These are phyloP conservation scores for Ceratocystiopsis sp. DNA, from an alignment of 2,329 filamentous ascomycete genomes.

Conservation along the genomic window DNA sequence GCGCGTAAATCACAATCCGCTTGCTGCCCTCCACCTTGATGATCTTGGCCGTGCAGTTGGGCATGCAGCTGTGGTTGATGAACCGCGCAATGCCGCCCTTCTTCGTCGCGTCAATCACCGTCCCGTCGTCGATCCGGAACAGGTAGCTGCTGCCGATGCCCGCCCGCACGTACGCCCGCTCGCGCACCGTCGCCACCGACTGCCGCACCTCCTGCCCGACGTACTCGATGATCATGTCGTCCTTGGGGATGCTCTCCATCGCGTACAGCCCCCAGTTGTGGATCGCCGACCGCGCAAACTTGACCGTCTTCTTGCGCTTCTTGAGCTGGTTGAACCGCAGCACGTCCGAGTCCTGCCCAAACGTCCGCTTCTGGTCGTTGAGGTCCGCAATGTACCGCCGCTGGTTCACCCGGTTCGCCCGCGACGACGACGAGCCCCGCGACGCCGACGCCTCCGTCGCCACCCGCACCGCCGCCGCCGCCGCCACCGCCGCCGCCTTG, in stretches of 20 bases:
- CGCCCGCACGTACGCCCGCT: constrained; percentile 82
- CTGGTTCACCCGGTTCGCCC: constrained; percentile 89
- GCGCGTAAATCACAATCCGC: constrained; percentile 94
- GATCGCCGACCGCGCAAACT: constrained; percentile 92
- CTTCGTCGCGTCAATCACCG: constrained; percentile 95
- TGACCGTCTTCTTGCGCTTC: constrained; percentile 98
- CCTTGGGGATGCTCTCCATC: constrained; percentile 90
- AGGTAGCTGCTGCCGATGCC: constrained; percentile 95
- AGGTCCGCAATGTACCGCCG: constrained; percentile 87
- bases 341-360: constrained; percentile 76
- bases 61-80: constrained; percentile 97
- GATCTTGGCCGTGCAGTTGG: constrained; percentile 97
- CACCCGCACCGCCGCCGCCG: constrained; percentile 33
- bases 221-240: constrained; percentile 99
- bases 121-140: constrained; percentile 95
- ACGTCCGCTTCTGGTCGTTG: constrained; percentile 80
- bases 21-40: constrained; percentile 98
- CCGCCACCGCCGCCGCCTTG: constrained; percentile 49
- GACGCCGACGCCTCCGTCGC: constrained; percentile 65
- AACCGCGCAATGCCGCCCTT: constrained; percentile 95
- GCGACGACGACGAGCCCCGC: constrained; percentile 60
- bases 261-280: constrained; percentile 98
- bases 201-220: constrained; percentile 95
- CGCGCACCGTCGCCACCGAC: constrained; percentile 90
- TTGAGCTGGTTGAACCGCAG: constrained; percentile 98